Evolutionary conservation across 176 grass and related monocot genomes (phyloP), one percentile per base, ranked within the genome.

Genomic region (Tuctoria greenei): DNA sequence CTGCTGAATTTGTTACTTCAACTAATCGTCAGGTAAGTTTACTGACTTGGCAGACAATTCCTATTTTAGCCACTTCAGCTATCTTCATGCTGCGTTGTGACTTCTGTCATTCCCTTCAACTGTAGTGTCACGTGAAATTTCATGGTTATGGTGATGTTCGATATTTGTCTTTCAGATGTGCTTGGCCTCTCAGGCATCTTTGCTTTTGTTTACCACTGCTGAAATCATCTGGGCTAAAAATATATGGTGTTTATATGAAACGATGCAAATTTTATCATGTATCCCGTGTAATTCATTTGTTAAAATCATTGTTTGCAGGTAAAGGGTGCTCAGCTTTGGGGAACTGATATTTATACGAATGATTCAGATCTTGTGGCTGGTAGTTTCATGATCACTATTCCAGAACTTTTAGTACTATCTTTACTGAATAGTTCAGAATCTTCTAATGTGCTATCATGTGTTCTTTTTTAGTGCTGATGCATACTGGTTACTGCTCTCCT

Each of bases 291-390:
- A 60, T 72, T 75, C 36, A 52, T 69, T 78, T 66, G 28, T 77
- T n/a, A 73, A 72, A 67, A 74, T 61, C 9, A 13, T 18, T 60
- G 61, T 82, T 82, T 90, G 76, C 72, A 97, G 95, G 95, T 97
- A 67, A 97, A 93, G 77, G 95, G 95, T 62, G 95, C 95, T 79
- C 95, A 97, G 57, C 88, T 97, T 57, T 97, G 95, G 95, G 95
- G 95, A 74, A 97, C 95, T 47, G 95, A 97, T 77, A 59, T 84
- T 55, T 97, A 97, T 79, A 93, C 91, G 40, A 92, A 97, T 20
- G 91, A 97, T 87, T 97, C 95, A 43, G 95, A 97, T 80, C 88
- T 98, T 79, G 95, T 98, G 38, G 95, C 91, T 62, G 95, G 95
- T 98, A 74, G 2, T 49, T 75, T 74, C 69, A 57, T 75, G 41